Evolutionary conservation across 2,329 filamentous ascomycete genomes (phyloP).

Genomic region (Chaetomium globosum): DNA sequence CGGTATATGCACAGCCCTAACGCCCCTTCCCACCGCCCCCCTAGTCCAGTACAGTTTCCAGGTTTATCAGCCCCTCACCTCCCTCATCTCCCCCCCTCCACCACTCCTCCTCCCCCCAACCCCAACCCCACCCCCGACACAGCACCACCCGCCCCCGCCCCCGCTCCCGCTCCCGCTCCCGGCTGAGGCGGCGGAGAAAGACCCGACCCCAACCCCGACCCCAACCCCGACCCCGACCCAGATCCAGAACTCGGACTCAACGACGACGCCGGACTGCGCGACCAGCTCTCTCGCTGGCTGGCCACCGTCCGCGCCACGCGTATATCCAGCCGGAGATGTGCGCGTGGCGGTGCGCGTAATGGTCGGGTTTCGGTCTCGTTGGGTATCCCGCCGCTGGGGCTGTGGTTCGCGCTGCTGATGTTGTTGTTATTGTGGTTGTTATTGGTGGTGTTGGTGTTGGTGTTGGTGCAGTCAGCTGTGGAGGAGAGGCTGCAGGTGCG

Average conservation of each 20-base stretch:
- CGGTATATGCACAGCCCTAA: background rate
- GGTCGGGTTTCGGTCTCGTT: background rate
- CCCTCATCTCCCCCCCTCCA: background rate
- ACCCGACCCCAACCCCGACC: background rate
- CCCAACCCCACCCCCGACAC: background rate
- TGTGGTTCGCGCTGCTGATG: too few relatives aligned
- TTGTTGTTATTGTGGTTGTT: too few relatives aligned
- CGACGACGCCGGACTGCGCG: background rate
- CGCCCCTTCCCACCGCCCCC: background rate
- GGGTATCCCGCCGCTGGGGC: background rate
- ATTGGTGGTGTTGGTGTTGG: background rate
- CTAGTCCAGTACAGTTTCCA: background rate
- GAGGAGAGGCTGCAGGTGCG: constrained; percentile 18
- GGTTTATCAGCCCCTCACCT: background rate
- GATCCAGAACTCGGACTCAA: background rate
- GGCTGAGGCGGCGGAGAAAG: too few relatives aligned
- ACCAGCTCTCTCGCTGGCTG: constrained; percentile 12
- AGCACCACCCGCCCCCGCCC: background rate
- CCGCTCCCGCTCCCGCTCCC: background rate
- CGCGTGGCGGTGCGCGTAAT: constrained; percentile 29
- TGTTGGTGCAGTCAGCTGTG: background rate
- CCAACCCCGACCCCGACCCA: background rate
- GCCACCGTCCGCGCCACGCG: constrained; percentile 24
- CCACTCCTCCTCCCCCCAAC: background rate
- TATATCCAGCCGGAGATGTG: constrained; percentile 22